phyloP scores from a whole-genome alignment of 495 filamentous ascomycete genomes.

The Lasiosphaeris hirsuta region DNA sequence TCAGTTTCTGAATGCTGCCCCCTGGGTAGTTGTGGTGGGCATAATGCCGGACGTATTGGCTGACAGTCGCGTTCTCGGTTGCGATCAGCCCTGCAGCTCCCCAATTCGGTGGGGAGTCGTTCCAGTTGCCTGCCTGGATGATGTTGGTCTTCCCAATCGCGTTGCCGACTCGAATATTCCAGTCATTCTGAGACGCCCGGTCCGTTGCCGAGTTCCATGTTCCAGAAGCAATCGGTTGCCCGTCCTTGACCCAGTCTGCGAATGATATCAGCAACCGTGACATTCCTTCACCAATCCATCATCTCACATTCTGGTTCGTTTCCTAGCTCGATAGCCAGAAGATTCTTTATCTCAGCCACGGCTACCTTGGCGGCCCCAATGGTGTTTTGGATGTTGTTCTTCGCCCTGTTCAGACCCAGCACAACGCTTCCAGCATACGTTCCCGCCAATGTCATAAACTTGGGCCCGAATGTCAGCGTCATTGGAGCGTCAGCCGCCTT shows the following conservation, averaged over 20 bases:
- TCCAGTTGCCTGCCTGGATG: constrained; percentile 59
- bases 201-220: constrained; percentile 54
- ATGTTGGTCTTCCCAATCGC: constrained; percentile 43
- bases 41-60: constrained; percentile 51
- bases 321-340: constrained; percentile 58
- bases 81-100: constrained; percentile 49
- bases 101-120: constrained; percentile 49
- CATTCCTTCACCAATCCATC: constrained; percentile 14
- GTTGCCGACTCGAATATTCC: constrained; percentile 50
- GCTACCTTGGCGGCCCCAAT: constrained; percentile 52
- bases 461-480: constrained; percentile 54
- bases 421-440: constrained; percentile 52
- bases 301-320: constrained; percentile 59
- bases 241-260: constrained; percentile 39
- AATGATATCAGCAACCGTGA: not conserved
- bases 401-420: constrained; percentile 55
- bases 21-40: constrained; percentile 61
- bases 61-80: constrained; percentile 44
- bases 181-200: constrained; percentile 52
- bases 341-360: constrained; percentile 43
- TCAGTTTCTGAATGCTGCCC: constrained; percentile 45
- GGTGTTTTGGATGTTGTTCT: constrained; percentile 54
- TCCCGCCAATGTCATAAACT: constrained; percentile 52
- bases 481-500: constrained; percentile 50
- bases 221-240: constrained; percentile 52